Evolutionary conservation across 2,329 filamentous ascomycete species (phyloP), one percentile per base, ranked within the genome.

Genomic region (Aspergillus sp.): DNA sequence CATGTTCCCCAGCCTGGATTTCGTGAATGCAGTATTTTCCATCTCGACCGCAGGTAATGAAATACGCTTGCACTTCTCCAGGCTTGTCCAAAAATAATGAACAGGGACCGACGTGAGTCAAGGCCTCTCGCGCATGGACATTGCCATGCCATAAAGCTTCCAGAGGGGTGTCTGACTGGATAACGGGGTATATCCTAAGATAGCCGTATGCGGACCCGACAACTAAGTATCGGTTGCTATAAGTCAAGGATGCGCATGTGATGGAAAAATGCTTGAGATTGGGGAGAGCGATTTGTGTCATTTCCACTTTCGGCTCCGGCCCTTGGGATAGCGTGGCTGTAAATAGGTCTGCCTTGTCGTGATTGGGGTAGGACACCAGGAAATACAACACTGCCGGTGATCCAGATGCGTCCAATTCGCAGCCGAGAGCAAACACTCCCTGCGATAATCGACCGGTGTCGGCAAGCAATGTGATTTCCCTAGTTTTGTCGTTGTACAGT

Each of bases 41-140:
- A 67, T 96, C 88, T 49, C 91, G 83, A 36, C 88, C 88, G 3
- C 88, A 89, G 0, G 87, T 87, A 13, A 93, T 71, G 40, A 96
- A 78, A 52, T 17, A 71, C 64, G 49, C 59, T 49, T 53, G 44
- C 55, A 47, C 60, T 11, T 56, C 55, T 49, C n/a, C 58, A 14
- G 56, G 34, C 6, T 49, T 44, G 11, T 55, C 25, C n/a, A 50
- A 53, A 25, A 55, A 40, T 21, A 54, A 50, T 55, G 29, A 61
- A 47, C 50, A 62, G 58, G 53, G 49, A 17, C 56, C 56, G 29
- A 96, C 82, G 34, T 80, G 79, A 2, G 88, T 93, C 41, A 96
- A 83, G 6, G 88, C 82, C 63, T 95, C 81, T 41, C 72, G 71
- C 6, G 73, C 75, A 59, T 86, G 82, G 23, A 72, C 53, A 29